Evolutionary conservation across 73 alveolate genomes (phyloP).

Genomic region (Uronychia setigera): DNA sequence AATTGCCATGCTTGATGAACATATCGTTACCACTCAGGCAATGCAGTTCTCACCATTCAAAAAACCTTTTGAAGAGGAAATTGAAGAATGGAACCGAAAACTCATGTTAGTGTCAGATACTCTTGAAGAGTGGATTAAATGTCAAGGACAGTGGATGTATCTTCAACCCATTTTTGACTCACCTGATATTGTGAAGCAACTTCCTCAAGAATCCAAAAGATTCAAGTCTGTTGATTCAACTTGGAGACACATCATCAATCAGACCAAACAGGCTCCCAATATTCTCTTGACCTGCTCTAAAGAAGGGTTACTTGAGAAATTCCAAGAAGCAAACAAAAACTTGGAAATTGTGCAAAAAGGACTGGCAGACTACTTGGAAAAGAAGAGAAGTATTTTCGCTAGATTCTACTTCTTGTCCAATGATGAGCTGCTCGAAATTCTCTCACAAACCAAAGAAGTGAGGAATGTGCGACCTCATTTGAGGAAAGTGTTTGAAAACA

Average conservation of each 20-base stretch:
- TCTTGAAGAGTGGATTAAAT: constrained; percentile 99
- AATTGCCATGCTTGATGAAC: constrained; percentile 94
- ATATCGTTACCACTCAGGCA: constrained; percentile 98
- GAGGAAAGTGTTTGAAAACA: constrained; percentile 94
- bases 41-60: constrained; percentile 99
- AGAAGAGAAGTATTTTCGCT: constrained; percentile 96
- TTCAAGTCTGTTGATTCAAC: constrained; percentile 99
- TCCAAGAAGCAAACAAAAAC: constrained; percentile 97
- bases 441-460: constrained; percentile 95
- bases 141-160: constrained; percentile 99
- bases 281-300: constrained; percentile 63
- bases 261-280: constrained; percentile 78
- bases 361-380: constrained; percentile 93
- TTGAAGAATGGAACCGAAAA: constrained; percentile 97
- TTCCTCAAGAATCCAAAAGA: constrained; percentile 99
- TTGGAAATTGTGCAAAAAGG: constrained; percentile 96
- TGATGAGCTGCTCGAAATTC: constrained; percentile 95
- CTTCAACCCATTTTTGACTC: constrained; percentile 99
- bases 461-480: constrained; percentile 85
- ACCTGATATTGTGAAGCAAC: constrained; percentile 99
- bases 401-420: constrained; percentile 98
- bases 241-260: constrained; percentile 98
- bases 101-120: constrained; percentile 97
- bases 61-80: constrained; percentile 99
- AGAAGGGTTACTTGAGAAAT: constrained; percentile 94